Conservation (phyloP, 2,329 filamentous ascomycete species). For the Colletotrichum gloeosporioides region DNA sequence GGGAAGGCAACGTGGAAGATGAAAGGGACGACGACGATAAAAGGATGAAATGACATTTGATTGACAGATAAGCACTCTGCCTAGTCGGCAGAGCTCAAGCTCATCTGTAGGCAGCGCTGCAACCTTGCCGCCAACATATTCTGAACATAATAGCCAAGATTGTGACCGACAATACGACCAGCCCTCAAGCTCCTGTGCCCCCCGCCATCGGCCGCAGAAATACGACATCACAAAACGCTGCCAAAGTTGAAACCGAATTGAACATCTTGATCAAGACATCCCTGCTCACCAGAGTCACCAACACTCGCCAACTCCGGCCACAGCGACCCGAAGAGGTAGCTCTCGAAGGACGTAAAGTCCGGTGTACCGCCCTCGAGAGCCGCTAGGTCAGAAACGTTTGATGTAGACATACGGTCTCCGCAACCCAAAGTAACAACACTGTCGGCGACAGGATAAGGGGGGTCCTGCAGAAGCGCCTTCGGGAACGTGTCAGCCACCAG, state of each 20-base stretch:
- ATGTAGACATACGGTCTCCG: background rate
- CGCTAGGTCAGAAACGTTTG: fast-evolving
- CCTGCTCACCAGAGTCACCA: background rate
- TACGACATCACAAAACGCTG: background rate
- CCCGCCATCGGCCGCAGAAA: background rate
- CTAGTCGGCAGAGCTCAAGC: background rate
- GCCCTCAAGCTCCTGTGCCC: background rate
- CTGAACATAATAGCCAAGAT: background rate
- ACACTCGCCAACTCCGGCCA: background rate
- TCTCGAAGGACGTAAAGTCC: background rate
- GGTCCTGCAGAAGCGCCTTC: background rate
- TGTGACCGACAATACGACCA: background rate
- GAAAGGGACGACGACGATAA: fast-evolving
- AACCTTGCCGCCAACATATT: background rate
- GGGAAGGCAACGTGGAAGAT: background rate
- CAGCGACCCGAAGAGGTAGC: background rate
- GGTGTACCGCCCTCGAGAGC: background rate
- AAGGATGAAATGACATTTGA: background rate
- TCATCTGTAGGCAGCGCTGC: background rate
- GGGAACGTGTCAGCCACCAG: fast-evolving
- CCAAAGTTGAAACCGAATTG: background rate
- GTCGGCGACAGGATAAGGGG: background rate
- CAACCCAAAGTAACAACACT: background rate
- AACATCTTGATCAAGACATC: background rate
- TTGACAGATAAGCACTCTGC: background rate